These are phyloP conservation scores for Venturia asperata DNA, from an alignment of 2,329 filamentous ascomycete species.

Conservation along the genomic window DNA sequence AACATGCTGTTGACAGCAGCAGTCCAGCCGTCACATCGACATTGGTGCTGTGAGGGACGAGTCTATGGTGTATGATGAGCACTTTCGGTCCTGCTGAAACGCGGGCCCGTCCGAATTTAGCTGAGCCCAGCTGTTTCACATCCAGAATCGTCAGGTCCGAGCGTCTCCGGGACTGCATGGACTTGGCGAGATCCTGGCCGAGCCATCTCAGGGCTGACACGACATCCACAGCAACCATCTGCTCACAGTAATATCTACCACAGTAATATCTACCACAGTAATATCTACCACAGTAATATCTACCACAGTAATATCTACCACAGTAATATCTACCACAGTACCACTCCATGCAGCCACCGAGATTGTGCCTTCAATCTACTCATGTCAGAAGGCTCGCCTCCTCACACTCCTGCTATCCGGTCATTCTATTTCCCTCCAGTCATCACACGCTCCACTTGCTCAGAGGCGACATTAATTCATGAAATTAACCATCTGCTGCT, in stretches of 20 bases:
- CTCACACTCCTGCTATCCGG: not conserved
- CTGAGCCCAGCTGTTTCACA: not conserved
- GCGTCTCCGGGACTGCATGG: not conserved
- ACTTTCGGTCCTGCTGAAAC: constrained; percentile 10
- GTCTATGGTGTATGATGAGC: no score
- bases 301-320: not conserved
- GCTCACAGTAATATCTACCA: not conserved
- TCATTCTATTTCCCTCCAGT: constrained; percentile 11
- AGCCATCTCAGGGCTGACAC: not conserved
- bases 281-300: not conserved
- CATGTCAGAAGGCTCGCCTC: not conserved
- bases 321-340: not conserved
- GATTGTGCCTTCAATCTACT: not conserved
- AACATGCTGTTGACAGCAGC: no score
- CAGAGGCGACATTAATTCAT: not conserved
- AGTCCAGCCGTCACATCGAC: not conserved
- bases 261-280: not conserved
- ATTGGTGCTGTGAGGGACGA: not conserved
- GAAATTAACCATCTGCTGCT: not conserved
- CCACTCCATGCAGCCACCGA: not conserved
- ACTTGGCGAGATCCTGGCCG: not conserved
- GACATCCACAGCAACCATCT: not conserved
- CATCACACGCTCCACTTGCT: not conserved
- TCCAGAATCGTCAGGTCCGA: constrained; percentile 9
- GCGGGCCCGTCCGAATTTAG: not conserved